These are phyloP conservation scores for Edaphochlamys debaryana DNA, from an alignment of 139 green algal species.

Conservation along the genomic window DNA sequence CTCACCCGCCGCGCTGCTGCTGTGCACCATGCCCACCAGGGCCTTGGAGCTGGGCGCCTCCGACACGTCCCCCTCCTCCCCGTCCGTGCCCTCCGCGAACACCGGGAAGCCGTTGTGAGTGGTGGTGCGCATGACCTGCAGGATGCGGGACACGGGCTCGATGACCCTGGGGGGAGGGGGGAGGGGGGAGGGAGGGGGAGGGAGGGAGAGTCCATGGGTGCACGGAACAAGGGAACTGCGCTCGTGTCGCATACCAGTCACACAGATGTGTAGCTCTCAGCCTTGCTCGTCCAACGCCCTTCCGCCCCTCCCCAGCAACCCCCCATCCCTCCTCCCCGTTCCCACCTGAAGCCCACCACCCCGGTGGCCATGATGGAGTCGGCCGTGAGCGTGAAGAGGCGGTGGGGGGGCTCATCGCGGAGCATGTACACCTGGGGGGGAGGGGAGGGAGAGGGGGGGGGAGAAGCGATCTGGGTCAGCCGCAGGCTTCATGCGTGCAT, in stretches of 20 bases:
- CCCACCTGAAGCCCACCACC: conserved; percentile 66
- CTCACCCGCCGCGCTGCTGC: conserved; percentile 26
- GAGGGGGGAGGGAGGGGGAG: background rate
- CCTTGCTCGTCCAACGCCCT: too few relatives aligned
- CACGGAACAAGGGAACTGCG: too few relatives aligned
- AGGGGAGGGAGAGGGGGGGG: too few relatives aligned
- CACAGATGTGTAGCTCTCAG: too few relatives aligned
- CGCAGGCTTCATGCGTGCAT: too few relatives aligned
- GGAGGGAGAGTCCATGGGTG: too few relatives aligned
- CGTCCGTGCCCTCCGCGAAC: conserved; percentile 42
- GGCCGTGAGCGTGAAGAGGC: conserved; percentile 68
- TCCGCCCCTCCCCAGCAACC: too few relatives aligned
- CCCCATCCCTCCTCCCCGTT: too few relatives aligned
- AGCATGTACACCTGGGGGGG: conserved; percentile 91
- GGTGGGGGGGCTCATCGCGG: conserved; percentile 75
- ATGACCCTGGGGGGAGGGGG: conserved; percentile 47
- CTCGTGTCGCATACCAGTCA: too few relatives aligned
- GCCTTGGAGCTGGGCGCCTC: conserved; percentile 12
- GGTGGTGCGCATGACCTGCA: conserved; percentile 71
- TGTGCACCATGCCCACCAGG: background rate
- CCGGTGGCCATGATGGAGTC: conserved; percentile 76
- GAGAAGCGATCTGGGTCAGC: too few relatives aligned
- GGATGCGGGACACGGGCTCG: conserved; percentile 67
- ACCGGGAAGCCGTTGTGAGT: conserved; percentile 94
- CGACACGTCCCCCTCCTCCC: background rate